Conservation (phyloP, 257 asterid species). For the Pogostemon cablin region DNA sequence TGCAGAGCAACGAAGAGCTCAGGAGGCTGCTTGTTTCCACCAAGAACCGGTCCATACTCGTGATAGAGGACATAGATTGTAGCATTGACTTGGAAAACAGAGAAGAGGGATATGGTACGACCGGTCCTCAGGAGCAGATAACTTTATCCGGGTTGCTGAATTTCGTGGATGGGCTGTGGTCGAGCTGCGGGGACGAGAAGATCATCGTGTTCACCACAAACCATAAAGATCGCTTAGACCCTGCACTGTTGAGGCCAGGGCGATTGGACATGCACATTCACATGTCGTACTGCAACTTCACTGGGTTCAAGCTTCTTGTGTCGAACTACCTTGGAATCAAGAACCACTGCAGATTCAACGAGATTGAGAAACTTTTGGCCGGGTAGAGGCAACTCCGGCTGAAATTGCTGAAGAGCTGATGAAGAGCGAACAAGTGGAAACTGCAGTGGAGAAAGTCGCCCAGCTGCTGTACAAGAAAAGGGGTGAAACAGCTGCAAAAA, state of each 20-base stretch:
- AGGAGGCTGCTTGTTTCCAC: neutral
- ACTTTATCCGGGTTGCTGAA: neutral
- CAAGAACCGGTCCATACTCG: neutral
- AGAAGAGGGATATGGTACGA: neutral
- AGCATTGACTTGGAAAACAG: constrained; percentile 4
- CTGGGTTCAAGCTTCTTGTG: neutral
- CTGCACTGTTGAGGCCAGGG: constrained; percentile 13
- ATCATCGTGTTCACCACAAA: constrained; percentile 1
- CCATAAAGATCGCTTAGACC: neutral
- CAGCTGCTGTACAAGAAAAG: neutral
- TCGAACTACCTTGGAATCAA: neutral
- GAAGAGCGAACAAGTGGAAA: neutral
- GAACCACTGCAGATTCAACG: neutral
- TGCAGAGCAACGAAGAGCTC: neutral
- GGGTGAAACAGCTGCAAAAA: neutral
- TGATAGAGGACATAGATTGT: constrained; percentile 12
- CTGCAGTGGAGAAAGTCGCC: neutral
- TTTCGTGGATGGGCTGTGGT: constrained; percentile 1
- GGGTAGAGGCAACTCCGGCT: constrained; percentile 4
- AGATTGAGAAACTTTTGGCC: neutral
- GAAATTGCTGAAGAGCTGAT: constrained; percentile 8
- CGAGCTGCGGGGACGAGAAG: constrained; percentile 11
- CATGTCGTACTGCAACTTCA: neutral
- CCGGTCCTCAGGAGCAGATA: neutral
- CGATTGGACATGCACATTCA: too few relatives aligned